Evolutionary conservation across 257 asterid genomes (phyloP).

Genomic region (Nemophila menziesii): DNA sequence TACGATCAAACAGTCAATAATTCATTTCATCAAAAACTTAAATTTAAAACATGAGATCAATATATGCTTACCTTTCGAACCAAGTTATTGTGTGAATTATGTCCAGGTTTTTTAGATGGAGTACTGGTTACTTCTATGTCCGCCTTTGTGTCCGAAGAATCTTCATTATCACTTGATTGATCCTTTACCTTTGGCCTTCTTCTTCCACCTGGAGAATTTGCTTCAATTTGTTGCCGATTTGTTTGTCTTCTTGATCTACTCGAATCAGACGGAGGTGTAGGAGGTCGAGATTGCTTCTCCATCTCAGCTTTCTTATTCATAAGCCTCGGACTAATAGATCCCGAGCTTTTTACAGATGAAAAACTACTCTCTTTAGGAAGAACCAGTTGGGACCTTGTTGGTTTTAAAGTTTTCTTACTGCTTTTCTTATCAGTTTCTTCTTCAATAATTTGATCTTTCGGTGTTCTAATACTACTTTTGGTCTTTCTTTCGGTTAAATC

Average conservation of each 20-base stretch:
- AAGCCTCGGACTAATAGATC: conserved; percentile 63
- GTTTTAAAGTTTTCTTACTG: conserved; percentile 25
- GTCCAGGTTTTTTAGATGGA: conserved; percentile 23
- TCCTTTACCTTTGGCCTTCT: conserved; percentile 36
- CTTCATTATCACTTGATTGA: conserved; percentile 31
- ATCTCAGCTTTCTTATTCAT: conserved; percentile 55
- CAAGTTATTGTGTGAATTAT: conserved; percentile 14
- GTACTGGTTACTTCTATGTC: conserved; percentile 26
- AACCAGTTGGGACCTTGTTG: conserved; percentile 36
- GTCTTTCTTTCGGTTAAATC: conserved; percentile 29
- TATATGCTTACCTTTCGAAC: conserved; percentile 33
- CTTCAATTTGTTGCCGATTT: conserved; percentile 43
- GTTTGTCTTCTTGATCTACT: conserved; percentile 45
- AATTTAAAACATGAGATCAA: not conserved
- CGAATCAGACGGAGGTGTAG: conserved; percentile 50
- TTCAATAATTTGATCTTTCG: conserved; percentile 21
- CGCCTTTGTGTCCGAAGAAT: conserved; percentile 24
- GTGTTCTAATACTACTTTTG: conserved; percentile 14
- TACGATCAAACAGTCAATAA: conserved; percentile 17
- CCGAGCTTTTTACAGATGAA: conserved; percentile 36
- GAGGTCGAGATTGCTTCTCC: conserved; percentile 63
- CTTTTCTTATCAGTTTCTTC: conserved; percentile 24
- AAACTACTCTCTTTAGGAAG: conserved; percentile 35
- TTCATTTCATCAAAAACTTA: not conserved
- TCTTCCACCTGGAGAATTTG: conserved; percentile 67